Evolutionary conservation across 1,139 yeast species (phyloP).

Genomic region (Wickerhamomyces sp.): DNA sequence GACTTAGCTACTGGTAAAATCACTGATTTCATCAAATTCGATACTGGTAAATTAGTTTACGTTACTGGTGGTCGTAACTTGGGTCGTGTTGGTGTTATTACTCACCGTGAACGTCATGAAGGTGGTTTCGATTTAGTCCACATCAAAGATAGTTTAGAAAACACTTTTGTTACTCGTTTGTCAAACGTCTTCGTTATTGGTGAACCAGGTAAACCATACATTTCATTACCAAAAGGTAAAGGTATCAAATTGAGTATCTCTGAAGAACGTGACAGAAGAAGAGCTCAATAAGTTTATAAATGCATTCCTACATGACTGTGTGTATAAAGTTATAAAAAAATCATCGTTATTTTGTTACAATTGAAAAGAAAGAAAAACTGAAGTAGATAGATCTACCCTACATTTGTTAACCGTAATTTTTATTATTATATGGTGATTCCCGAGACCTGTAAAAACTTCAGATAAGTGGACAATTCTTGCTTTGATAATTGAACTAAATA

Average conservation of each 20-base stretch:
- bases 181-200: slow-evolving; percentile 96
- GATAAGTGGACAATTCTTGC: too few relatives aligned
- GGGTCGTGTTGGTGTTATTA: slow-evolving; percentile 99
- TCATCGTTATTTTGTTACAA: not conserved
- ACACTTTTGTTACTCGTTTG: slow-evolving; percentile 98
- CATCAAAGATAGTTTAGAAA: slow-evolving; percentile 95
- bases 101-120: slow-evolving; percentile 98
- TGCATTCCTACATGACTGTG: not conserved
- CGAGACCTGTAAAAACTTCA: too few relatives aligned
- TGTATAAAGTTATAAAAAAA: not conserved
- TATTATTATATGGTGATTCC: too few relatives aligned
- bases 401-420: too few relatives aligned
- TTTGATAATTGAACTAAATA: too few relatives aligned
- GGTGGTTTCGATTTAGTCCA: slow-evolving; percentile 99
- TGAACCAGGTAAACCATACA: slow-evolving; percentile 96
- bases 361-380: too few relatives aligned
- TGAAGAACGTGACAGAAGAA: slow-evolving; percentile 99
- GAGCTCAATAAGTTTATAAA: slow-evolving; percentile 52
- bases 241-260: slow-evolving; percentile 97
- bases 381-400: too few relatives aligned
- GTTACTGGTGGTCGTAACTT: slow-evolving; percentile 99
- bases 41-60: slow-evolving; percentile 93
- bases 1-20: slow-evolving; percentile 95
- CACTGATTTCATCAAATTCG: slow-evolving; percentile 87
- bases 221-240: slow-evolving; percentile 99